Evolutionary conservation across 441 rosid genomes (phyloP).

Genomic region (Eutrema salsugineum): DNA sequence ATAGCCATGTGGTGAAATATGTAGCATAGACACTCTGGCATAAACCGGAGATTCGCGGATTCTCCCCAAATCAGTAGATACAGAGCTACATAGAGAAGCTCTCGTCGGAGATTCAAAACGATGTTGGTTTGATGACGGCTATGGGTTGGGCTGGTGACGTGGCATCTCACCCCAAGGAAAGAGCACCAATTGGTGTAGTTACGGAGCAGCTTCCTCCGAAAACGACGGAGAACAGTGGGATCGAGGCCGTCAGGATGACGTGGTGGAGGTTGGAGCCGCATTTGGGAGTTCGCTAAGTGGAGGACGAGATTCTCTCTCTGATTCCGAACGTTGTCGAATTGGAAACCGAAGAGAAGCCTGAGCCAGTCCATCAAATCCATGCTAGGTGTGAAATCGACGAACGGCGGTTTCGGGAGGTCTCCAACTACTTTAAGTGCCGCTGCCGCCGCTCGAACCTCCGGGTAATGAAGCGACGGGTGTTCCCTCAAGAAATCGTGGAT

Average conservation of each 20-base stretch:
- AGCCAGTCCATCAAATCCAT: slow-evolving; percentile 70
- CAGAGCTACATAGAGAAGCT: slow-evolving; percentile 60
- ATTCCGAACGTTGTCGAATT: slow-evolving; percentile 54
- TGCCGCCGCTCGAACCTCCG: slow-evolving; percentile 59
- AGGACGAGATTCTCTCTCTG: slow-evolving; percentile 74
- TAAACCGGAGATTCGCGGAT: slow-evolving; percentile 56
- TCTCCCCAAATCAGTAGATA: slow-evolving; percentile 70
- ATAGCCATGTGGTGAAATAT: slow-evolving; percentile 66
- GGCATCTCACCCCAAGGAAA: slow-evolving; percentile 50
- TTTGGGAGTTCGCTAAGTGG: slow-evolving; percentile 65
- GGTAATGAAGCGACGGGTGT: slow-evolving; percentile 52
- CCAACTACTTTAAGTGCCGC: slow-evolving; percentile 43
- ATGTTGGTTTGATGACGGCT: slow-evolving; percentile 33
- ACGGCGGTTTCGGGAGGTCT: slow-evolving; percentile 51
- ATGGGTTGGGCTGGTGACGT: slow-evolving; percentile 38
- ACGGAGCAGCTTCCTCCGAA: slow-evolving; percentile 49
- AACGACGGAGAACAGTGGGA: slow-evolving; percentile 46
- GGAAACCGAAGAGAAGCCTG: slow-evolving; percentile 53
- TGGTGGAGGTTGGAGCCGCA: slow-evolving; percentile 62
- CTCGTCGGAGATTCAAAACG: slow-evolving; percentile 44
- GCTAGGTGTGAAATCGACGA: slow-evolving; percentile 34
- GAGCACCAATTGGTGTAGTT: slow-evolving; percentile 71
- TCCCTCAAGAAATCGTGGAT: slow-evolving; percentile 48
- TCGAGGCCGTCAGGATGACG: slow-evolving; percentile 50
- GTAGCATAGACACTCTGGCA: slow-evolving; percentile 62